phyloP scores from a whole-genome alignment of 2,329 filamentous ascomycete species.

The Volutella citrinella region DNA sequence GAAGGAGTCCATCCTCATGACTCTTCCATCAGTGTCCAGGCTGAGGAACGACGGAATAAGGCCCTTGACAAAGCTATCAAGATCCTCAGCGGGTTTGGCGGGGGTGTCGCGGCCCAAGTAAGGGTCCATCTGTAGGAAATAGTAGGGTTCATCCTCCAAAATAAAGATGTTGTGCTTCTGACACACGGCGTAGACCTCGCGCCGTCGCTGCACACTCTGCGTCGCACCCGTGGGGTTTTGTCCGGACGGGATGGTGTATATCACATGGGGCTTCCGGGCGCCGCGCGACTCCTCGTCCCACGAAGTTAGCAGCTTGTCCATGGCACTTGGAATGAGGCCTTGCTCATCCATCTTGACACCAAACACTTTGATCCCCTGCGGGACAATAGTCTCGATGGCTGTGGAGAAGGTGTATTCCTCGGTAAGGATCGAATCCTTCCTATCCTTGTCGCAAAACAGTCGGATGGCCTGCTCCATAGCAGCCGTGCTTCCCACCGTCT shows the following conservation, averaged over 20 bases:
- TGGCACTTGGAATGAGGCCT: constrained; percentile 39
- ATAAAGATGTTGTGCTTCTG: constrained; percentile 77
- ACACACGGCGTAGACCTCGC: constrained; percentile 68
- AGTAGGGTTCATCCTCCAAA: constrained; percentile 85
- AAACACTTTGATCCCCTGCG: constrained; percentile 58
- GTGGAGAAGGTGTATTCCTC: constrained; percentile 51
- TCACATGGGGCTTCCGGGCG: constrained; percentile 61
- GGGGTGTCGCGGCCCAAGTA: background rate
- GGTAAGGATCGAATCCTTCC: constrained; percentile 65
- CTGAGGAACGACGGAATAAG: constrained; percentile 61
- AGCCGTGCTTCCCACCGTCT: constrained; percentile 66
- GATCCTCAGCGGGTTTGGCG: constrained; percentile 57
- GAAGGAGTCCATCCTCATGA: constrained; percentile 82
- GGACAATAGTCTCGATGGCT: constrained; percentile 62
- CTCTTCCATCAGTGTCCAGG: constrained; percentile 75
- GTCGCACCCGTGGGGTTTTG: constrained; percentile 77
- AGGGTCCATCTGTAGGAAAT: constrained; percentile 71
- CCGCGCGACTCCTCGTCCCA: constrained; percentile 55
- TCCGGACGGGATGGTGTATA: constrained; percentile 71
- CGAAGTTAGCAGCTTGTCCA: constrained; percentile 60
- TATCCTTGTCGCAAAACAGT: constrained; percentile 50
- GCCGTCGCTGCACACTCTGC: constrained; percentile 54
- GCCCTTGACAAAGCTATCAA: constrained; percentile 48
- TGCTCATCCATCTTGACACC: constrained; percentile 65
- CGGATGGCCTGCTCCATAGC: constrained; percentile 64